phyloP scores from a whole-genome alignment of 2,329 filamentous ascomycete genomes.

The Fusarium sp. region DNA sequence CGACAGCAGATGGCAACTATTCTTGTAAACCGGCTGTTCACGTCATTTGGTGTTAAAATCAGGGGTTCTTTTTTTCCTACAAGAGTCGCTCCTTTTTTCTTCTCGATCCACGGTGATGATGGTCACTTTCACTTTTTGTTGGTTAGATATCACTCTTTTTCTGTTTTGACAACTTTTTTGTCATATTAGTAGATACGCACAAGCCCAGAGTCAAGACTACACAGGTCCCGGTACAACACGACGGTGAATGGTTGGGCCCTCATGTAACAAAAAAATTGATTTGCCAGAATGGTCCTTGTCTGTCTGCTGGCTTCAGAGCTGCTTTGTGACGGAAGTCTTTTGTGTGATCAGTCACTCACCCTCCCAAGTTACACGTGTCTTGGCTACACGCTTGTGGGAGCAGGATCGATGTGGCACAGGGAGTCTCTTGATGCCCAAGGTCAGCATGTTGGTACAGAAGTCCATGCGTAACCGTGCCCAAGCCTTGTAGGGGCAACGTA shows the following conservation, averaged over 20 bases:
- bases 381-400: constrained; percentile 13
- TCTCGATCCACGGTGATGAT: not conserved
- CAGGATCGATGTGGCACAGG: constrained; percentile 18
- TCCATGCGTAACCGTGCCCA: not conserved
- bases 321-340: not conserved
- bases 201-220: not conserved
- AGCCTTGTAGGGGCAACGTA: not conserved
- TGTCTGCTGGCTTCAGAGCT: constrained; percentile 4
- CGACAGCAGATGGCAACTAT: not conserved
- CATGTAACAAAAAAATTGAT: constrained; percentile 16
- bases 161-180: not conserved
- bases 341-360: constrained; percentile 7
- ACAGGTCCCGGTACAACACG: not conserved
- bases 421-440: not conserved
- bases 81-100: not conserved
- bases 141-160: constrained; percentile 35
- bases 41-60: not conserved
- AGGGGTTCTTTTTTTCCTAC: not conserved
- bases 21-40: not conserved
- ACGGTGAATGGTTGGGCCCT: not conserved
- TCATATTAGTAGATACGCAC: constrained; percentile 35
- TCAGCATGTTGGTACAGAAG: not conserved
- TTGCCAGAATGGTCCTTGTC: not conserved
- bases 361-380: constrained; percentile 15
- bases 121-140: not conserved